A percentile compares a stretch with the other conserved stretches of the same genome.
Conservation (phyloP, 352 stramenopile species). For the Phytopythium mirpurense region DNA sequence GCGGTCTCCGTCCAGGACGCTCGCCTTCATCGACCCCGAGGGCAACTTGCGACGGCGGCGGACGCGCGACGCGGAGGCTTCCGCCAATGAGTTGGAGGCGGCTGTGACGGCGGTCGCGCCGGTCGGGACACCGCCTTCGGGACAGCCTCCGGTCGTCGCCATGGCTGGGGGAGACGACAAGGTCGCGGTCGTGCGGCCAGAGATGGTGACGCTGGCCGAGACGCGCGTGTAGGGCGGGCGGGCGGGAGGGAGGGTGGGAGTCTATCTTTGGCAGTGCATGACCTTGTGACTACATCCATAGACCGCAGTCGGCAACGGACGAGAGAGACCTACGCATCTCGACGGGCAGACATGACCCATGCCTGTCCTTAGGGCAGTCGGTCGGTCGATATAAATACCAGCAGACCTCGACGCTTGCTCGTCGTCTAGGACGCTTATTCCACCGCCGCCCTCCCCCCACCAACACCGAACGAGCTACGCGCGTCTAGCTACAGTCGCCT, state of each 20-base stretch:
- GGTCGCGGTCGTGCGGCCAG: neutral
- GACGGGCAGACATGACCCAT: too few relatives aligned
- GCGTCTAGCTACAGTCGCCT: too few relatives aligned
- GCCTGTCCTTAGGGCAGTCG: too few relatives aligned
- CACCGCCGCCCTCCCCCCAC: too few relatives aligned
- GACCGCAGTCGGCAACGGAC: neutral
- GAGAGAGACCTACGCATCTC: too few relatives aligned
- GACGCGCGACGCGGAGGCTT: too few relatives aligned
- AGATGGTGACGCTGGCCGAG: conserved; percentile 3
- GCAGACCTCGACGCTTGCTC: too few relatives aligned
- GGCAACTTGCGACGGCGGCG: conserved; percentile 41
- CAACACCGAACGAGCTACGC: too few relatives aligned
- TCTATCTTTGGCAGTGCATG: neutral
- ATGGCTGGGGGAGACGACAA: neutral
- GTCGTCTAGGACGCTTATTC: too few relatives aligned
- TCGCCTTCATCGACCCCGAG: conserved; percentile 39
- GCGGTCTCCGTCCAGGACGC: conserved; percentile 27
- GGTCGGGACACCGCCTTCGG: neutral
- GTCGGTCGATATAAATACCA: too few relatives aligned
- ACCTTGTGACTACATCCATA: neutral
- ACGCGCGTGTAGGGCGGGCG: neutral
- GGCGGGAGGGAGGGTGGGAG: too few relatives aligned
- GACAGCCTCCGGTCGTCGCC: neutral
- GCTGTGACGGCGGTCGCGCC: neutral
- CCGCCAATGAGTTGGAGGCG: neutral